phyloP scores from a whole-genome alignment of 163 green algal genomes.

The Smithsoniella earleae region DNA sequence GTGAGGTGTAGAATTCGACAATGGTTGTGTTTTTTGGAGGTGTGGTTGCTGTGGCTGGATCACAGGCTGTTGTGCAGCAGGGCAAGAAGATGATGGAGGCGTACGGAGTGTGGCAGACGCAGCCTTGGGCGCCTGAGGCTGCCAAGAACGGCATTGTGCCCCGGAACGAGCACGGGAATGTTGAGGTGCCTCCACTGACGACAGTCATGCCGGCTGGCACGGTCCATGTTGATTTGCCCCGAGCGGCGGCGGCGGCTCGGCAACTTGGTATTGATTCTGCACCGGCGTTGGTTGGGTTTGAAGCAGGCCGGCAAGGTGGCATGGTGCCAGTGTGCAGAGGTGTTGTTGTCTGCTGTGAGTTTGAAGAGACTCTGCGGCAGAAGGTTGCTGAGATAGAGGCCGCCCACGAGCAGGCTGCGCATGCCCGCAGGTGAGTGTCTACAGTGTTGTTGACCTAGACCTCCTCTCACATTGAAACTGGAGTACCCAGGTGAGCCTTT shows the following conservation, averaged over 20 bases:
- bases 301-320: conserved; percentile 37
- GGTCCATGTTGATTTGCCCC: conserved; percentile 51
- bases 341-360: conserved; percentile 67
- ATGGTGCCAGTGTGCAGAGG: conserved; percentile 62
- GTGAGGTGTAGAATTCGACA: neutral
- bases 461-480: neutral
- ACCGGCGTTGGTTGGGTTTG: conserved; percentile 30
- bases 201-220: conserved; percentile 52
- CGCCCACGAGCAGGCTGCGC: neutral
- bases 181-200: conserved; percentile 63
- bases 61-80: neutral
- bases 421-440: neutral
- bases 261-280: conserved; percentile 32
- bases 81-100: conserved; percentile 38
- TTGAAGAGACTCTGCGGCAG: neutral
- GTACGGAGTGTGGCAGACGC: conserved; percentile 83
- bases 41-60: neutral
- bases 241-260: neutral
- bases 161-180: conserved; percentile 69
- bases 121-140: conserved; percentile 44
- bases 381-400: neutral
- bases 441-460: neutral
- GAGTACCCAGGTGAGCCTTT: too few relatives aligned
- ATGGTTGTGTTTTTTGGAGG: neutral
- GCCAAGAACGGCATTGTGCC: conserved; percentile 64